A percentile compares a stretch with the other conserved stretches of the same genome.
Conservation (phyloP, 495 filamentous ascomycete genomes). For the Hyphodiscus hymeniophilus region DNA sequence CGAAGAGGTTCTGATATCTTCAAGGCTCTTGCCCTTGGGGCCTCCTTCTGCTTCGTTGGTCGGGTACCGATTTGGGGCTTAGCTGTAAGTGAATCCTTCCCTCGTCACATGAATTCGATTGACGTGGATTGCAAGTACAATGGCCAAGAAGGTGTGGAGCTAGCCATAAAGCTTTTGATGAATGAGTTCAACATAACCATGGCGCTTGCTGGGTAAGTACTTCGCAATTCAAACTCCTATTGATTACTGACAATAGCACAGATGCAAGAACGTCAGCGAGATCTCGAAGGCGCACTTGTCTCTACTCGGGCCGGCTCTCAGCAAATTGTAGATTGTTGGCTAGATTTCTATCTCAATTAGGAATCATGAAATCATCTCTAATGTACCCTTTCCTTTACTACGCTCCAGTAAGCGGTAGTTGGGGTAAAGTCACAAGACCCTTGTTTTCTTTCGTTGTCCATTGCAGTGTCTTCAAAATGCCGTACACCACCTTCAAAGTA, state of each 20-base stretch:
- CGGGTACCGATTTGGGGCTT: constrained; percentile 37
- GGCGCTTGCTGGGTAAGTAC: constrained; percentile 36
- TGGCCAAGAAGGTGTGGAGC: constrained; percentile 32
- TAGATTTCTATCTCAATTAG: not conserved
- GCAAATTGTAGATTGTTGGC: constrained; percentile 1
- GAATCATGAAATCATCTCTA: not conserved
- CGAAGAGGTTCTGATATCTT: constrained; percentile 56
- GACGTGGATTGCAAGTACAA: constrained; percentile 23
- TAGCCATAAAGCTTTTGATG: constrained; percentile 31
- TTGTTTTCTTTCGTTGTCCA: constrained; percentile 29
- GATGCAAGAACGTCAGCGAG: constrained; percentile 10
- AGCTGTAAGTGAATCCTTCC: constrained; percentile 21
- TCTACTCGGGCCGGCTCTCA: not conserved
- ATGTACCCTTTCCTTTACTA: not conserved
- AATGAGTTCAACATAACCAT: constrained; percentile 45
- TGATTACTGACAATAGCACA: not conserved
- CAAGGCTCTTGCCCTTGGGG: constrained; percentile 58
- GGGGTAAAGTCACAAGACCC: constrained; percentile 24
- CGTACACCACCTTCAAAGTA: constrained; percentile 40
- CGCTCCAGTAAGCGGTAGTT: too few species aligned
- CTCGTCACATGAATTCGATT: not conserved
- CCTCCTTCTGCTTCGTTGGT: constrained; percentile 26
- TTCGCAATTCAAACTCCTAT: not conserved
- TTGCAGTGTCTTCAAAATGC: constrained; percentile 34
- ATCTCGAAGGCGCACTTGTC: constrained; percentile 9